A percentile compares a stretch with the other conserved stretches of the same genome.
Conservation (phyloP, 257 asterid genomes). For the Salvia miltiorrhiza region DNA sequence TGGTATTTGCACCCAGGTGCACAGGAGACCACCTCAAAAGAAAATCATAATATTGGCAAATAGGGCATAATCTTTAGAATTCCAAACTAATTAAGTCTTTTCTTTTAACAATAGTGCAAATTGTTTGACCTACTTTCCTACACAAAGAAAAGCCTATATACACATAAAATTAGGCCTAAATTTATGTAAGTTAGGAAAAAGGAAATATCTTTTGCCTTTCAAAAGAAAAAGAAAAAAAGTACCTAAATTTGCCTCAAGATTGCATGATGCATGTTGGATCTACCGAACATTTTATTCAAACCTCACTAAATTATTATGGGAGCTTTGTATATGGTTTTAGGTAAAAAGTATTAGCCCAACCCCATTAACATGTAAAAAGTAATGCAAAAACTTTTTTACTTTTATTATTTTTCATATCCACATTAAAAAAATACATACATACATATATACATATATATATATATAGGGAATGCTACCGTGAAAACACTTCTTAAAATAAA, state of each 20-base stretch:
- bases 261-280: constrained; percentile 34
- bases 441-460: too few relatives aligned
- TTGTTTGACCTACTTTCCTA: constrained; percentile 23
- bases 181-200: constrained; percentile 28
- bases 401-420: not conserved
- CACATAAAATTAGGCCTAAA: constrained; percentile 26
- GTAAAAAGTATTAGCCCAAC: constrained; percentile 18
- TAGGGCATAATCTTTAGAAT: not conserved
- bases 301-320: not conserved
- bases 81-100: not conserved
- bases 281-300: constrained; percentile 26
- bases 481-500: too few relatives aligned
- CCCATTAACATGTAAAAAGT: not conserved
- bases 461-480: too few relatives aligned
- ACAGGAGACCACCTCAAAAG: not conserved
- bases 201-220: not conserved
- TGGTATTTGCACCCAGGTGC: too few relatives aligned
- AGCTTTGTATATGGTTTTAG: not conserved
- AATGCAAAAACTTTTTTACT: not conserved
- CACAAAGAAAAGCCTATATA: constrained; percentile 3
- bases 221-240: constrained; percentile 17
- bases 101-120: not conserved
- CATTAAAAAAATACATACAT: not conserved
- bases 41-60: not conserved
- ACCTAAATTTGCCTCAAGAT: constrained; percentile 20